These are phyloP conservation scores for Nymphaea colorata DNA, from an alignment of 164 flowering plant genomes.

Conservation along the genomic window DNA sequence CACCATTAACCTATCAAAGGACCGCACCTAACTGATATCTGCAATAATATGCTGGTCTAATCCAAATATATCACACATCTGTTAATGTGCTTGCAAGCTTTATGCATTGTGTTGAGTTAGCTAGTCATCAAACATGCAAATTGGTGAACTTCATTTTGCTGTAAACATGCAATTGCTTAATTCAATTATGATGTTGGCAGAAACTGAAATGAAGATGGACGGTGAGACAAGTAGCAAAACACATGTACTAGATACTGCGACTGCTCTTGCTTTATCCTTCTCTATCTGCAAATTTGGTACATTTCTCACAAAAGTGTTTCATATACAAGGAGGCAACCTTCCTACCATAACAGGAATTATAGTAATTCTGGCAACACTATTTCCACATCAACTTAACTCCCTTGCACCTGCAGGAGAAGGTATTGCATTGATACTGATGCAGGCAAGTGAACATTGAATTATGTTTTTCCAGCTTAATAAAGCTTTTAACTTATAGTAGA, in stretches of 20 bases:
- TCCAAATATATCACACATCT: too few relatives aligned
- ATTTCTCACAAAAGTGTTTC: constrained; percentile 24
- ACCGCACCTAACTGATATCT: too few relatives aligned
- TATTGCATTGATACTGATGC: constrained; percentile 60
- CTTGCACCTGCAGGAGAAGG: constrained; percentile 82
- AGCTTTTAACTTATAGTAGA: neutral
- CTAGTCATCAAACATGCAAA: too few relatives aligned
- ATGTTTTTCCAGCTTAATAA: neutral
- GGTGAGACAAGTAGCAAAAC: constrained; percentile 22
- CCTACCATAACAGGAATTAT: constrained; percentile 58
- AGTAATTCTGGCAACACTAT: constrained; percentile 48
- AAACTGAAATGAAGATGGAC: constrained; percentile 16
- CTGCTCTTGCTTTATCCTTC: constrained; percentile 60
- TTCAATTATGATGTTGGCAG: constrained; percentile 19
- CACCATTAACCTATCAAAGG: too few relatives aligned
- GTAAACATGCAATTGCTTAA: too few relatives aligned
- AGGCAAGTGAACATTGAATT: constrained; percentile 26
- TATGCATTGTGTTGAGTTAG: too few relatives aligned
- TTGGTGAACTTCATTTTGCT: too few relatives aligned
- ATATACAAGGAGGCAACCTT: constrained; percentile 55
- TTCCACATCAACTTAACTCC: constrained; percentile 41
- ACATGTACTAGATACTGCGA: constrained; percentile 50
- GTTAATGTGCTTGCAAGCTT: too few relatives aligned
- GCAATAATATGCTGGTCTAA: too few relatives aligned
- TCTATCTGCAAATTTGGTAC: constrained; percentile 51